Evolutionary conservation across 805 yeast genomes (phyloP), one percentile per base, ranked within the genome.

Genomic region (Ogataea kodamae): DNA sequence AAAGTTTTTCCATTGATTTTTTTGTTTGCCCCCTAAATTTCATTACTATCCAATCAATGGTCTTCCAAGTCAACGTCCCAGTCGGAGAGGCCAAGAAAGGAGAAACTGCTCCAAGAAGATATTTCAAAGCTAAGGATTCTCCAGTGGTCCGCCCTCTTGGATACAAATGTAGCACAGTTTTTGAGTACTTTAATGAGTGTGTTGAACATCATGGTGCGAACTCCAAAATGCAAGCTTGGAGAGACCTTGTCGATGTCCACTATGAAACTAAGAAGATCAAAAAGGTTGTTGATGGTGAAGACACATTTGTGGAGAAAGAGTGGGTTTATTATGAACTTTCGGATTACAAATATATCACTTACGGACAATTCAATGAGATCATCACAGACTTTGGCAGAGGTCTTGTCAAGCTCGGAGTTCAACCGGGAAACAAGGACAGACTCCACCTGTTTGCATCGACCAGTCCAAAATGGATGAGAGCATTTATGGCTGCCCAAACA

Each of bases 361-460:
- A 67, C 58, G 64, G 64, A 19, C 74, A 87, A 51, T 66, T 86
- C 33, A 60, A 62, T 35, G 54, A 61, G 25, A 55, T 68, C 15
- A 67, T 78, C 43, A 66, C 68, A 43, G 59, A 64, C 40, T 68
- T 74, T 42, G 92, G 95, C 43, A 73, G 78, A 39, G 98, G 97
- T 42, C 69, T 92, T 38, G 68, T 75, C 32, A 68, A 76, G 47
- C 56, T 82, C 25, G 98, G 97, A 9, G 47, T 92, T 40, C 51
- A 63, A 43, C 87, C 94, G 12, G 57, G 59, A 17, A 71, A 72
- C 45, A 63, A 62, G 19, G 80, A 79, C 46, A 76, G 74, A 47
- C 57, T 90, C 49, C 96, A 88, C 59, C 72, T 90, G 35, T 92
- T 80, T 62, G 96, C 96, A 16, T 61, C 84, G 13, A 92, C 98